Conservation (phyloP, 208 protist species). For the Trypanosoma lewisi region DNA sequence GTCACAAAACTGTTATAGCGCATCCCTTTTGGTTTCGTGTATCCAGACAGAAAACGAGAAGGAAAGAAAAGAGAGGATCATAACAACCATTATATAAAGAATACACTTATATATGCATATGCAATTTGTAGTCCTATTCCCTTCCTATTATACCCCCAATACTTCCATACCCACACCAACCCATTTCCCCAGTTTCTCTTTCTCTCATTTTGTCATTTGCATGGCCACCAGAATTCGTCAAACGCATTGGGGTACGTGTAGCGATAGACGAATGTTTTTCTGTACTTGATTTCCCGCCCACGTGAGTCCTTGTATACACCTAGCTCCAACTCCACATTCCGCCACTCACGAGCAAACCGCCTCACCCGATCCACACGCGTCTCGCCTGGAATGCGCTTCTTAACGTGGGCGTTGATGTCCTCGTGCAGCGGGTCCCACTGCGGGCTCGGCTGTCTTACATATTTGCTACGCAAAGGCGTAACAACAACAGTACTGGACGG, state of each 20-base stretch:
- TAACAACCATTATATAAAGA: slow-evolving; percentile 8
- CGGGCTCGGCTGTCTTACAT: slow-evolving; percentile 73
- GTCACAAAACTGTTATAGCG: no score
- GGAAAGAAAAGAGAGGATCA: background rate
- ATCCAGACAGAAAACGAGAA: no score
- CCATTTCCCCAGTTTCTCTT: background rate
- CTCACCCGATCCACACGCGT: slow-evolving; percentile 85
- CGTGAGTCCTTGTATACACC: slow-evolving; percentile 87
- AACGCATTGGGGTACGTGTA: slow-evolving; percentile 91
- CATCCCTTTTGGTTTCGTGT: no score
- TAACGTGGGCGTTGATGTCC: slow-evolving; percentile 90
- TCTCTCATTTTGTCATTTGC: slow-evolving; percentile 51
- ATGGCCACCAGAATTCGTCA: slow-evolving; percentile 91
- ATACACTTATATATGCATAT: slow-evolving; percentile 14
- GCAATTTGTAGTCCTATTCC: background rate
- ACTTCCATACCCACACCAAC: background rate
- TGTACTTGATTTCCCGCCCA: slow-evolving; percentile 87
- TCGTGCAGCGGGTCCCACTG: slow-evolving; percentile 88
- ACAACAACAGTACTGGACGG: background rate
- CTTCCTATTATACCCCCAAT: background rate
- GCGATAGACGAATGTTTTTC: slow-evolving; percentile 90
- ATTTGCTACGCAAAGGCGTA: slow-evolving; percentile 55
- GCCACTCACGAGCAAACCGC: slow-evolving; percentile 88
- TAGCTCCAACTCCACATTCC: slow-evolving; percentile 88
- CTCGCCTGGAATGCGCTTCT: slow-evolving; percentile 89